Conservation (phyloP, 2,329 filamentous ascomycete species). For the Apiospora arundinis region DNA sequence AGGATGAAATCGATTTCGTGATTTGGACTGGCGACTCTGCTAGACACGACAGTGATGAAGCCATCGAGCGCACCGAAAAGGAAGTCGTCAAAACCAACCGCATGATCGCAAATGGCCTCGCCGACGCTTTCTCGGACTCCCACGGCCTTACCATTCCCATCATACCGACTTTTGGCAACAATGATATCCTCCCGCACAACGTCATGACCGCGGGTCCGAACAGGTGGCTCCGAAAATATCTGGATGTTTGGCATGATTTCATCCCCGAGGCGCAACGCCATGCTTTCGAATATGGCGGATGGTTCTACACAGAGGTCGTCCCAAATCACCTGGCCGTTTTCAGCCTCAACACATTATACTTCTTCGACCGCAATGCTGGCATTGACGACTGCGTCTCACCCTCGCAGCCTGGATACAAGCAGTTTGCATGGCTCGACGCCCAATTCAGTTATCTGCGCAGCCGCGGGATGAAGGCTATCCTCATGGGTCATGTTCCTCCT, state of each 20-base stretch:
- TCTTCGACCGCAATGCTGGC: conserved; percentile 91
- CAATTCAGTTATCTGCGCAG: conserved; percentile 84
- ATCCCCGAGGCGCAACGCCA: conserved; percentile 93
- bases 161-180: conserved; percentile 92
- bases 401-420: conserved; percentile 87
- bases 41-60: conserved; percentile 86
- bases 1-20: conserved; percentile 84
- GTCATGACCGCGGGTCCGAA: conserved; percentile 88
- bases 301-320: conserved; percentile 93
- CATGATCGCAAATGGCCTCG: conserved; percentile 77
- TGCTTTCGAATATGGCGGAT: conserved; percentile 89
- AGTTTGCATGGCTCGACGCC: conserved; percentile 94
- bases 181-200: conserved; percentile 97
- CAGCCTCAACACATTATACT: conserved; percentile 95
- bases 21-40: conserved; percentile 93
- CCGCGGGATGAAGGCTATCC: conserved; percentile 89
- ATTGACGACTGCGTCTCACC: conserved; percentile 85
- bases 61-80: conserved; percentile 73
- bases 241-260: conserved; percentile 81
- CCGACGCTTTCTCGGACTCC: conserved; percentile 70
- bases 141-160: conserved; percentile 76
- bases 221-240: conserved; percentile 79
- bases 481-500: conserved; percentile 93
- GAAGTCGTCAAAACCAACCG: conserved; percentile 83
- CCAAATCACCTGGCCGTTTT: conserved; percentile 85